These are phyloP conservation scores for Colletotrichum horii DNA, from an alignment of 2,329 filamentous ascomycete genomes.

Conservation along the genomic window DNA sequence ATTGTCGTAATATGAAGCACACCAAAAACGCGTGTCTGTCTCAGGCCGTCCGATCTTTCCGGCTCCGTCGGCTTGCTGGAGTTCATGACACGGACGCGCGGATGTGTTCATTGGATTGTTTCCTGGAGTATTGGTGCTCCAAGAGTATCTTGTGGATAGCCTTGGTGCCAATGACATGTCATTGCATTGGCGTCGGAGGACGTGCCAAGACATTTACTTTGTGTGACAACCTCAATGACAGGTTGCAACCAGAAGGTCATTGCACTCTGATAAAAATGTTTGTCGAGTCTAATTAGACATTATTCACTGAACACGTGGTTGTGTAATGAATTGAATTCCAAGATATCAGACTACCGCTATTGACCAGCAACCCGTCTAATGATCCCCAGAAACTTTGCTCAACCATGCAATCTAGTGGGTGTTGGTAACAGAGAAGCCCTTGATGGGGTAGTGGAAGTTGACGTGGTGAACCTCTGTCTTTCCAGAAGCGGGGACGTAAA, in stretches of 20 bases:
- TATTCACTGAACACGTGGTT: not conserved
- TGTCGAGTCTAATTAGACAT: not conserved
- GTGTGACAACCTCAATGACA: not conserved
- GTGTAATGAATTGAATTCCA: not conserved
- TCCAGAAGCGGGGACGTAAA: not conserved
- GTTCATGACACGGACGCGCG: not conserved
- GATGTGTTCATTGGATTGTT: not conserved
- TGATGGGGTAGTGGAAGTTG: constrained; percentile 13
- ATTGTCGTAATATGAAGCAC: not conserved
- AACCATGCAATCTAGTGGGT: not conserved
- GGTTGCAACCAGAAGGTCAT: not conserved
- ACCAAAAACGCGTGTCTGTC: not conserved
- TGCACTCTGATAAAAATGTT: not conserved
- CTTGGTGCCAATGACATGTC: not conserved
- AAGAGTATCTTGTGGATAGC: not conserved
- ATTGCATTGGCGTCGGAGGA: not conserved
- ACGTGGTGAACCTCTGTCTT: constrained; percentile 9
- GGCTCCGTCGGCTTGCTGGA: not conserved
- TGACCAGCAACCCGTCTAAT: not conserved
- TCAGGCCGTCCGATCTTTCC: not conserved
- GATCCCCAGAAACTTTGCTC: not conserved
- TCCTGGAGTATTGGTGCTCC: not conserved
- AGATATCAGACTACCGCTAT: not conserved
- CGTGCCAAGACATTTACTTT: not conserved
- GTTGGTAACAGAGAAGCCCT: constrained; percentile 15